Conservation (phyloP, 148 eudicot species). For the Rhododendron ovatum region DNA sequence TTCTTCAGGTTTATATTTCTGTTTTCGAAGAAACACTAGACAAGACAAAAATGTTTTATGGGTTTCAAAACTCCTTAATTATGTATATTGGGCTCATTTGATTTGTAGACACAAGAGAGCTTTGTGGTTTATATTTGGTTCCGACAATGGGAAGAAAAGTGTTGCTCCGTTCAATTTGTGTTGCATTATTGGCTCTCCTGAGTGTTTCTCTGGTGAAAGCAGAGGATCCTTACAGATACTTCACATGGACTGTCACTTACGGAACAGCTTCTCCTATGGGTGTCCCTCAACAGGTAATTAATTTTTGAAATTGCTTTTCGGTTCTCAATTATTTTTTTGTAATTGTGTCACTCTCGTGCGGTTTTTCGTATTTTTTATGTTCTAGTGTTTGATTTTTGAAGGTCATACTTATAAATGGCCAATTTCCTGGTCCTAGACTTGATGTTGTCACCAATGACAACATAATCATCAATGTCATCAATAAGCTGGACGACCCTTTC, state of each 20-base stretch:
- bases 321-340: not conserved
- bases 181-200: conserved; percentile 28
- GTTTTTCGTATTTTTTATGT: not conserved
- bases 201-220: conserved; percentile 47
- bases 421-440: conserved; percentile 87
- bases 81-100: not conserved
- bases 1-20: not conserved
- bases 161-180: conserved; percentile 5
- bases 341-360: not conserved
- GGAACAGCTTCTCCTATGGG: conserved; percentile 78
- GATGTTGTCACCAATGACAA: conserved; percentile 87
- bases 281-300: conserved; percentile 65
- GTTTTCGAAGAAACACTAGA: not conserved
- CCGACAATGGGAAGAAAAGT: conserved; percentile 15
- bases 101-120: conserved; percentile 4
- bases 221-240: conserved; percentile 66
- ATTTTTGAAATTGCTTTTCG: not conserved
- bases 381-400: conserved; percentile 21
- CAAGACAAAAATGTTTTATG: not conserved
- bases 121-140: not conserved
- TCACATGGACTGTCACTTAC: conserved; percentile 83
- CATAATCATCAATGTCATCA: conserved; percentile 67
- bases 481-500: conserved; percentile 76
- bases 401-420: conserved; percentile 92
- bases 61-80: not conserved